phyloP scores from a whole-genome alignment of 1,284 basidiomycete genomes.

The Irpex rosettiformis region DNA sequence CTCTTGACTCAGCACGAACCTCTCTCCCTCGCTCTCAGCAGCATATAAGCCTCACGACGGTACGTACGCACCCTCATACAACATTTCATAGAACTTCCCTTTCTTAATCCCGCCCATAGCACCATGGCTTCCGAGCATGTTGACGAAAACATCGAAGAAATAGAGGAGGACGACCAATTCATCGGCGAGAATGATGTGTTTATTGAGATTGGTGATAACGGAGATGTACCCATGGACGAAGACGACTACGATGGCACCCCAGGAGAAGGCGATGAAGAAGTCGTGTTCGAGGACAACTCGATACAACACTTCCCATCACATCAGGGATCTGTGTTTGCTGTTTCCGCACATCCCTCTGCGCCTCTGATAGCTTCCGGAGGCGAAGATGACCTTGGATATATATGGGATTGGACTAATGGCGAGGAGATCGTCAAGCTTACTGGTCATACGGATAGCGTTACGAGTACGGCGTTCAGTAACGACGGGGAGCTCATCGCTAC shows the following conservation, averaged over 20 bases:
- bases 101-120: not conserved
- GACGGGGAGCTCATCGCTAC: slow-evolving; percentile 94
- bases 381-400: slow-evolving; percentile 92
- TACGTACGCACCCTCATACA: not conserved
- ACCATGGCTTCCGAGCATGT: slow-evolving; percentile 22
- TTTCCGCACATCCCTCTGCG: slow-evolving; percentile 84
- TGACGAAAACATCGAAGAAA: slow-evolving; percentile 36
- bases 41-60: not conserved
- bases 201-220: slow-evolving; percentile 65
- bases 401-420: slow-evolving; percentile 88
- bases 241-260: slow-evolving; percentile 54
- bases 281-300: slow-evolving; percentile 57
- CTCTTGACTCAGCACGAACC: slow-evolving; percentile 9
- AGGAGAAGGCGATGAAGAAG: slow-evolving; percentile 56
- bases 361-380: slow-evolving; percentile 89
- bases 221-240: slow-evolving; percentile 73
- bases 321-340: slow-evolving; percentile 77
- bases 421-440: slow-evolving; percentile 80
- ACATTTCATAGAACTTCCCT: not conserved
- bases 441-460: slow-evolving; percentile 93
- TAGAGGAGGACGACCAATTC: slow-evolving; percentile 45
- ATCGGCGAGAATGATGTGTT: slow-evolving; percentile 62
- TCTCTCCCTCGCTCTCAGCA: not conserved
- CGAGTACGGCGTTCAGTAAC: slow-evolving; percentile 73
- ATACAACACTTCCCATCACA: slow-evolving; percentile 66